Base-by-base conservation (phyloP, 2,329 filamentous ascomycete species). In the Albifimbria verrucaria region DNA sequence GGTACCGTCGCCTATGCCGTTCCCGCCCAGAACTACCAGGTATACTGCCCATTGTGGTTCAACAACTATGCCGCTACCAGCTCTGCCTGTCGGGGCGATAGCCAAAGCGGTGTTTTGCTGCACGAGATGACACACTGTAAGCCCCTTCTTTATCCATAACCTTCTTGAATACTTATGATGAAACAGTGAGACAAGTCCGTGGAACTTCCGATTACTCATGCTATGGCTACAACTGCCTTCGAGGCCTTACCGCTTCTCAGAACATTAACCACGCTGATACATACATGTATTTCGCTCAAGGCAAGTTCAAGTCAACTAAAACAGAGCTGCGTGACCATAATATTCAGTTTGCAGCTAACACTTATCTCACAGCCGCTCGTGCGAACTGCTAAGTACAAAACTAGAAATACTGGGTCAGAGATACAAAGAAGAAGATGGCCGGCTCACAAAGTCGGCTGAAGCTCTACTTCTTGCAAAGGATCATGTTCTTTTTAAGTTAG, bases 211-310 rank as follows among this genome's bases (percentile, higher is more conserved):
- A 47, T 23, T 47, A 26, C 44, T 15, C 11, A 9, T 47, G 44
- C 44, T 47, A 47, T 18, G 44, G 44, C 22, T 47, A 47, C 44
- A 47, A 25, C 23, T 47, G 44, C 44, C 18, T 47, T 18, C 44
- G 44, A 24, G 26, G 44, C 44, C 44, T 47, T 25, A 6, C 44
- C 9, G 44, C 44, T 26, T 24, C 44, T 23, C 44, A 47, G 44
- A 47, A 47, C 44, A 47, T 47, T n/a, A 47, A 47, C 44, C 44
- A 47, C 23, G 44, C 44, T 24, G 44, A 47, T 18, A 47, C 44
- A 17, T 47, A 47, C 23, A 47, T 47, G 44, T 47, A 47, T 26
- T 47, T 47, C 23, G 20, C 44, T 26, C 44, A 47, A n/a, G 9
- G 44, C 26, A 47, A 24, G 44, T 47, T 23, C 6, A 20, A 44